Evolutionary conservation across 306 rosid species (phyloP).

Genomic region (Abrus pulchellus): DNA sequence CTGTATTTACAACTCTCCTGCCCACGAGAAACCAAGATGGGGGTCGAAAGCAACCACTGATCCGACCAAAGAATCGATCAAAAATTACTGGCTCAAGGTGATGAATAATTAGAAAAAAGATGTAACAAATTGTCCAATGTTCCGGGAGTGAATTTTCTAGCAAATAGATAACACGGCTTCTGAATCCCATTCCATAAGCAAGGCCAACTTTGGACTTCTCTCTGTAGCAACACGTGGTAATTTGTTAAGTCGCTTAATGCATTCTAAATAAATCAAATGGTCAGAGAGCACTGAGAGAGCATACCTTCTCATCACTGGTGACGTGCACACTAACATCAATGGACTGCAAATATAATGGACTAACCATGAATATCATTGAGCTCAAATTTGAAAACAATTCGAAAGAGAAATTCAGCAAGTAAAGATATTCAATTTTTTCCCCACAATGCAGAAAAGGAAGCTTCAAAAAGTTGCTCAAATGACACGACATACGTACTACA

Average conservation of each 20-base stretch:
- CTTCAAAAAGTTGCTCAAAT: slow-evolving; percentile 5
- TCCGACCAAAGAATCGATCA: slow-evolving; percentile 74
- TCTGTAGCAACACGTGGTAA: slow-evolving; percentile 63
- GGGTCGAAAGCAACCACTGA: slow-evolving; percentile 58
- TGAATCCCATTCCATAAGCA: slow-evolving; percentile 92
- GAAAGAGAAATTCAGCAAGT: neutral
- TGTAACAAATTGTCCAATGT: slow-evolving; percentile 70
- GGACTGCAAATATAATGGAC: slow-evolving; percentile 71
- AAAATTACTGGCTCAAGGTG: slow-evolving; percentile 65
- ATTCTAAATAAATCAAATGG: slow-evolving; percentile 25
- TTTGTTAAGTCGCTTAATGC: neutral
- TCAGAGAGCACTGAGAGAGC: slow-evolving; percentile 24
- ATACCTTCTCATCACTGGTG: slow-evolving; percentile 84
- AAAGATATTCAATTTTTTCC: slow-evolving; percentile 7
- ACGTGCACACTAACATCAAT: slow-evolving; percentile 90
- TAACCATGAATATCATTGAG: slow-evolving; percentile 37
- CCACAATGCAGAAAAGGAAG: neutral
- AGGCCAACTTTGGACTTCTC: slow-evolving; percentile 86
- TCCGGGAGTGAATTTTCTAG: slow-evolving; percentile 86
- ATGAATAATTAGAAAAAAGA: slow-evolving; percentile 76
- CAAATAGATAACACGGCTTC: slow-evolving; percentile 95
- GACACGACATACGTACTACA: neutral
- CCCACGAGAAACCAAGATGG: slow-evolving; percentile 58
- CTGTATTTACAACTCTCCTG: slow-evolving; percentile 68
- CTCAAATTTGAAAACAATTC: slow-evolving; percentile 3